Evolutionary conservation across 495 filamentous ascomycete species (phyloP), one percentile per base, ranked within the genome.

Genomic region (Corynascus novoguineensis): DNA sequence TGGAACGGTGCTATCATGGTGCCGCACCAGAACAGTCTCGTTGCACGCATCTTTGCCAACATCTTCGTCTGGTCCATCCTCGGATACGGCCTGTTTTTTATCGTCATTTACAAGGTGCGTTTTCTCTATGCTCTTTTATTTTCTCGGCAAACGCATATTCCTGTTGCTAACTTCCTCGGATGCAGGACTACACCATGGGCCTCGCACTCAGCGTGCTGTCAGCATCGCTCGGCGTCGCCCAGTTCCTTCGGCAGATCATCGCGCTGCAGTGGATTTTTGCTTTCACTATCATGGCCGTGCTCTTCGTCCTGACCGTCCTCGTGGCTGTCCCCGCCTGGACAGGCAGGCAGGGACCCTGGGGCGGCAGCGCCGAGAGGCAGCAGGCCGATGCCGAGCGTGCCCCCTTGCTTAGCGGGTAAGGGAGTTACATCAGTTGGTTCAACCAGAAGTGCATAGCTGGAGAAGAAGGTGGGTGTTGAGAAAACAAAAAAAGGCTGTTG

Each of bases 221-320:
- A 2, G 82, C 88, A 11, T 85, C 87, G 11, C 79, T 95, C 47
- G 90, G 50, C 9, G 37, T 53, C 15, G 78, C 80, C 15, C 90
- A 96, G 68, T 81, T 93, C 70, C 69, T 81, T 37, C 77, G 79
- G 64, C 84, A 88, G 69, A 65, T 83, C 37, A 78, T 92, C 58
- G 83, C 87, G 1, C 72, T 93, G 53, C 90, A 96, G 73, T 95
- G 88, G 91, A 90, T 91, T 69, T 95, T 95, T 66, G 89, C 89
- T 29, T 92, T 95, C 63, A 76, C 82, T 59, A 86, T 95, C 68
- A 91, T 92, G 78, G 83, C 74, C 1, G 67, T 89, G 37, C 80
- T 95, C 50, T 83, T 91, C 64, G 63, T 89, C 10, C 67, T 76
- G 3, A 87, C 86, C 1, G 50, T 86, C 1, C 71, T 81, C 27